Conservation (phyloP, 2,329 filamentous ascomycete species). For the Elsinoe arachidis region DNA sequence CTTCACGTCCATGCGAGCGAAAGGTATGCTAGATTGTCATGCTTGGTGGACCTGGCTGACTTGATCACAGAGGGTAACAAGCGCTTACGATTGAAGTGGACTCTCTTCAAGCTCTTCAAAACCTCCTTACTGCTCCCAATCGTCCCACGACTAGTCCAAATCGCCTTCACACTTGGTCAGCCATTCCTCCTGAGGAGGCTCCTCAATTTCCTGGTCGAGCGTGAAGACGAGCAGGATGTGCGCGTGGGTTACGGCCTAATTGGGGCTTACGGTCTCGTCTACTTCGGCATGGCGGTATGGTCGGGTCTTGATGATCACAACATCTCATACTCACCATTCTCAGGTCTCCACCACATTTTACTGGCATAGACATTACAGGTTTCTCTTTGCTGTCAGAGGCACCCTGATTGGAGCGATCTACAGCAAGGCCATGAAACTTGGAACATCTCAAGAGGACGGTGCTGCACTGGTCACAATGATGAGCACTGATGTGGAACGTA, state of each 20-base stretch:
- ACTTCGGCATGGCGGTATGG: conserved; percentile 23
- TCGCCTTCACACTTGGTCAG: conserved; percentile 13
- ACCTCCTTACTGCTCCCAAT: conserved; percentile 25
- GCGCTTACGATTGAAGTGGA: conserved; percentile 1
- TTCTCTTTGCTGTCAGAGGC: conserved; percentile 9
- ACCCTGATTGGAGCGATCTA: conserved; percentile 12
- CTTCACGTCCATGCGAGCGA: neutral
- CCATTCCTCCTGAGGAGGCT: conserved; percentile 12
- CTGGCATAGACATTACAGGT: conserved; percentile 11
- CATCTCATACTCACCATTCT: neutral
- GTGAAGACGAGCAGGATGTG: neutral
- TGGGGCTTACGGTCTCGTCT: conserved; percentile 28
- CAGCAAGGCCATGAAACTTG: neutral
- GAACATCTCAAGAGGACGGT: conserved; percentile 16
- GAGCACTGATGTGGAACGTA: conserved; percentile 31
- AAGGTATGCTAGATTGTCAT: neutral
- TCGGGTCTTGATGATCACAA: neutral
- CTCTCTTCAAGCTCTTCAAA: conserved; percentile 7
- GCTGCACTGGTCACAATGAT: conserved; percentile 29
- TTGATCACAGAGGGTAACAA: neutral
- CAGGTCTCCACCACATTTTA: conserved; percentile 11
- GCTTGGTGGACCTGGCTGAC: neutral
- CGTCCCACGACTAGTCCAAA: conserved; percentile 13
- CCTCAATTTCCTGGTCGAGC: neutral
- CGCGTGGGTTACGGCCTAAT: conserved; percentile 24